Evolutionary conservation across 164 flowering plant genomes (phyloP), one percentile per base, ranked within the genome.

Genomic region (Saururus chinensis): DNA sequence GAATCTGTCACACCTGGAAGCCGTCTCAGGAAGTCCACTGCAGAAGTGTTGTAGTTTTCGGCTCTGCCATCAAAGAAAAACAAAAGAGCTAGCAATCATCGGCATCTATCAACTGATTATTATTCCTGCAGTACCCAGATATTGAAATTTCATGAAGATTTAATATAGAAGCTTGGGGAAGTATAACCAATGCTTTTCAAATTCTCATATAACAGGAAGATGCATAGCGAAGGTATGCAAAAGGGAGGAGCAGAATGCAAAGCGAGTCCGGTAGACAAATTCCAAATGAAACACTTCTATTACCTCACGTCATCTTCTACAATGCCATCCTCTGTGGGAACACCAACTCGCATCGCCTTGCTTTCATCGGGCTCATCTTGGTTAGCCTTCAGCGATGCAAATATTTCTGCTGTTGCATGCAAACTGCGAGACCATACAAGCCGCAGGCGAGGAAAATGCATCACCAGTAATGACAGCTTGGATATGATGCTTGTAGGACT

Each of bases 401-500:
- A 95, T 74, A 91, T 91, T 63, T 91, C 97, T 42, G 96, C 97
- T 56, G 96, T 95, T 12, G 99, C 97, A 78, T 95, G 91, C 77
- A 95, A 76, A 68, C 95, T 89, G 58, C 99, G 96, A 57, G 99
- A 95, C 99, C 97, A 95, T 56, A 91, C 79, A 55, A 95, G 78
- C 22, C 99, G 88, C 59, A 95, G 74, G 13, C 97, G 96, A 53
- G 99, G 99, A 65, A 95, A 95, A 75, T 95, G 99, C 59, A 95
- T 78, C 63, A 65, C 93, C 22, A 95, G 92, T 74, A 95, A 71
- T 19, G 96, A 84, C 20, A 95, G 74, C 82, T 95, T 95, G 26
- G 99, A 95, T 70, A 91, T 91, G 55, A 95, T 87, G 66, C 57
- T 95, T 57, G 77, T 75, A 40, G 87, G 96, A 20, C 90, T 74